Conservation (phyloP, 2,329 filamentous ascomycete genomes). For the Calonectria pteridis region DNA sequence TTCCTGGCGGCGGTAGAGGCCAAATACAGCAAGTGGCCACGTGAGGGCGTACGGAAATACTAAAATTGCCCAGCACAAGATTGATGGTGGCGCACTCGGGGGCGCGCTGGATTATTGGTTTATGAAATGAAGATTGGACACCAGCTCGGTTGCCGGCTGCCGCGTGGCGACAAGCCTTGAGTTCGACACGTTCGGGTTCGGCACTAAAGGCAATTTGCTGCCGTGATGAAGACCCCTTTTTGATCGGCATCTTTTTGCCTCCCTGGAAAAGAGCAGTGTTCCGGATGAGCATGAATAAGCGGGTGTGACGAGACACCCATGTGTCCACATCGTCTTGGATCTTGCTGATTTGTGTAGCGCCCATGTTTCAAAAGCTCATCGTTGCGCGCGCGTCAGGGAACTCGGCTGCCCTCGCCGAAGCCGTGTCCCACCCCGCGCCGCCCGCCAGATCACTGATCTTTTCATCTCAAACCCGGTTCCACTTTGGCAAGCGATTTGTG, state of each 20-base stretch:
- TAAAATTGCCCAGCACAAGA: too few relatives aligned
- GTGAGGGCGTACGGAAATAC: background rate
- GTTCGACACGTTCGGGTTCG: background rate
- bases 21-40: background rate
- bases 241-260: background rate
- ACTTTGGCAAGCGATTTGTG: background rate
- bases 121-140: background rate
- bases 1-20: background rate
- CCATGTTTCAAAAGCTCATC: background rate
- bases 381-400: background rate
- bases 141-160: background rate
- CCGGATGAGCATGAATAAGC: background rate
- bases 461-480: background rate
- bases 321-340: background rate
- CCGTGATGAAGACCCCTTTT: background rate
- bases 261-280: background rate
- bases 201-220: background rate
- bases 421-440: background rate
- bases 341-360: too few relatives aligned
- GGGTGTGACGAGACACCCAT: background rate
- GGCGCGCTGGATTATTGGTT: background rate
- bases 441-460: background rate
- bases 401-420: background rate
- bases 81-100: background rate
- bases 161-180: background rate